Conservation (phyloP, 805 yeast species). For the Suhomyces kilbournensis region DNA sequence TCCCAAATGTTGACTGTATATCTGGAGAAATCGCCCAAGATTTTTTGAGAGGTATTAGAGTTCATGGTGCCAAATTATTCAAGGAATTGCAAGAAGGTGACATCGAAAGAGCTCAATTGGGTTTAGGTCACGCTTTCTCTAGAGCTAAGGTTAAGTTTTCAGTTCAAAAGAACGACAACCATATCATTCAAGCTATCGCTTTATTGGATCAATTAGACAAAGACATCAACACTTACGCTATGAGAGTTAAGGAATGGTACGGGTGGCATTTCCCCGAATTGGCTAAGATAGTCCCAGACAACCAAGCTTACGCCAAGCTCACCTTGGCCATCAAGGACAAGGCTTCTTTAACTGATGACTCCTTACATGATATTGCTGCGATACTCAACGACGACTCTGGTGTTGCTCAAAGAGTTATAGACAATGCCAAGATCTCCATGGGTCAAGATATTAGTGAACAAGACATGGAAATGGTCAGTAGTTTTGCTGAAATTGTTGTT, state of each 20-base stretch:
- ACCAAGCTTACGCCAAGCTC: constrained; percentile 79
- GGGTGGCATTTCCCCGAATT: constrained; percentile 99
- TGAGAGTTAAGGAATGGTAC: constrained; percentile 98
- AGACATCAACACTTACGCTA: constrained; percentile 94
- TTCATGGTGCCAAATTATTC: constrained; percentile 81
- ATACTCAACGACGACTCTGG: constrained; percentile 89
- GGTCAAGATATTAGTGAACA: constrained; percentile 96
- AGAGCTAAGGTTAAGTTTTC: constrained; percentile 98
- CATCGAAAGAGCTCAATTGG: constrained; percentile 95
- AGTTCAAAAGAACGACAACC: constrained; percentile 98
- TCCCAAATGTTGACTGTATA: constrained; percentile 86
- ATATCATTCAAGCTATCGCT: constrained; percentile 98
- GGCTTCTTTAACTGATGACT: constrained; percentile 84
- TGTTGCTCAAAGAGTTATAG: constrained; percentile 82
- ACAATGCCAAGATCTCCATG: constrained; percentile 96
- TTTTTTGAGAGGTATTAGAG: constrained; percentile 90
- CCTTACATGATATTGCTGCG: constrained; percentile 89
- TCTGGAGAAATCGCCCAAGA: constrained; percentile 93
- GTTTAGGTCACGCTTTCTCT: constrained; percentile 98
- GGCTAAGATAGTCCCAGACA: constrained; percentile 87
- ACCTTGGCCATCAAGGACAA: constrained; percentile 84
- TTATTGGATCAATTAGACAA: constrained; percentile 95
- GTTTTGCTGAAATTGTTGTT: constrained; percentile 92
- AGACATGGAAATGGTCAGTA: constrained; percentile 87
- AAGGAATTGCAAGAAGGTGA: constrained; percentile 94